Conservation (phyloP, 2,329 filamentous ascomycete species). For the Sarocladium kiliense region DNA sequence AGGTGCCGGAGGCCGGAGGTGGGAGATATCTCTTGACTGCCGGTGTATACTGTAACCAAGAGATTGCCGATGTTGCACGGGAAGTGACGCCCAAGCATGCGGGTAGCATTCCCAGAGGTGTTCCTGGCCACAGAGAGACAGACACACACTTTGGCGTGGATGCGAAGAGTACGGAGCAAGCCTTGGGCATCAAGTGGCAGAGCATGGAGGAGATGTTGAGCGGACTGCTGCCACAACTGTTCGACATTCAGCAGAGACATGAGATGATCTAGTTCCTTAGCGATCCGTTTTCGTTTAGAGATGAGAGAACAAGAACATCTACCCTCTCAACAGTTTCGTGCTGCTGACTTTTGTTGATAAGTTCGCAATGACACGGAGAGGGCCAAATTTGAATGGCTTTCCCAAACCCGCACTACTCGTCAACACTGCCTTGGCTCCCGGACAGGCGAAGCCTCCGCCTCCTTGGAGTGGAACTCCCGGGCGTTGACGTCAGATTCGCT, state of each 20-base stretch:
- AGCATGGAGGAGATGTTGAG: slow-evolving; percentile 43
- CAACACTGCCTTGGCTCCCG: no score
- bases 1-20: slow-evolving; percentile 50
- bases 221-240: slow-evolving; percentile 38
- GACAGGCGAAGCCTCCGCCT: no score
- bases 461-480: no score
- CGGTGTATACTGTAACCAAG: slow-evolving; percentile 29
- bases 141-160: slow-evolving; percentile 39
- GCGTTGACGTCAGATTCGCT: no score
- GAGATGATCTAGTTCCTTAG: no score
- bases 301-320: no score
- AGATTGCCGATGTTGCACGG: slow-evolving; percentile 29
- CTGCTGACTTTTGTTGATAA: no score
- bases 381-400: no score
- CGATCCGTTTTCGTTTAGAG: no score
- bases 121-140: slow-evolving; percentile 23
- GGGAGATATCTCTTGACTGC: slow-evolving; percentile 57
- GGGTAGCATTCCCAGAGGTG: slow-evolving; percentile 27
- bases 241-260: slow-evolving; percentile 10
- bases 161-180: slow-evolving; percentile 41
- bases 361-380: no score
- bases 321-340: no score
- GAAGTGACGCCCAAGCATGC: slow-evolving; percentile 19
- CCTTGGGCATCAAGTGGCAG: slow-evolving; percentile 47
- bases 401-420: no score